Evolutionary conservation across 345 rosid genomes (phyloP), one percentile per base, ranked within the genome.

Genomic region (Rhodamnia rubescens): DNA sequence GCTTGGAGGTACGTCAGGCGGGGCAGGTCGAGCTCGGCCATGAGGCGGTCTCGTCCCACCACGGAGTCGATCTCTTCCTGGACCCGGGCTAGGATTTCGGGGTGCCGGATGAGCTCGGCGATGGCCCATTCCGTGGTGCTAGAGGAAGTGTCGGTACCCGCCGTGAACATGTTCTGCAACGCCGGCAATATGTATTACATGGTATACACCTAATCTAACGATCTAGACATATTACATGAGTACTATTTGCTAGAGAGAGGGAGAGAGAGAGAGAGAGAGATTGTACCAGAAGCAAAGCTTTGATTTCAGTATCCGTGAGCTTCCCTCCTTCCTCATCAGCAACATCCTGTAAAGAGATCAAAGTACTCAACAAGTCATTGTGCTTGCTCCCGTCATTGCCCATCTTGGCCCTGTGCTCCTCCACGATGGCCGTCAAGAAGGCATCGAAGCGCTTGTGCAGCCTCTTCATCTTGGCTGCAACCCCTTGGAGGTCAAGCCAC

Each of bases 121-220:
- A 95, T 90, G 64, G 96, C 97, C 99, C 99, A 97, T 36, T 97
- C 99, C 32, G 91, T 92, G 0, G 99, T 97, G 87, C 98, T 93
- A 11, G 98, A 92, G n/a, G 98, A 90, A 59, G 99, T 97, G 91
- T 97, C 99, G 0, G 99, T 97, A 4, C 98, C 99, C 5, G 99
- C 98, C 0, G 95, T 88, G 75, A 97, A 95, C 99, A 97, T 95
- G 85, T 95, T 92, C 86, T 84, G 82, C 61, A 84, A 80, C 47
- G 44, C 52, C 1, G 52, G 52, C 24, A 27, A 61, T 27, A 1
- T 12, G 27, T 27, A 36, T 59, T 3, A 27, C 29, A 59, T 59
- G 20, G 20, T 1, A 6, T 27, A 4, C 74, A 27, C 74, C 36
- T 59, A 59, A 59, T 27, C 74, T 59, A 27, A 59, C 20, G 74